phyloP scores from a whole-genome alignment of 345 rosid species.

The Durio zibethinus region DNA sequence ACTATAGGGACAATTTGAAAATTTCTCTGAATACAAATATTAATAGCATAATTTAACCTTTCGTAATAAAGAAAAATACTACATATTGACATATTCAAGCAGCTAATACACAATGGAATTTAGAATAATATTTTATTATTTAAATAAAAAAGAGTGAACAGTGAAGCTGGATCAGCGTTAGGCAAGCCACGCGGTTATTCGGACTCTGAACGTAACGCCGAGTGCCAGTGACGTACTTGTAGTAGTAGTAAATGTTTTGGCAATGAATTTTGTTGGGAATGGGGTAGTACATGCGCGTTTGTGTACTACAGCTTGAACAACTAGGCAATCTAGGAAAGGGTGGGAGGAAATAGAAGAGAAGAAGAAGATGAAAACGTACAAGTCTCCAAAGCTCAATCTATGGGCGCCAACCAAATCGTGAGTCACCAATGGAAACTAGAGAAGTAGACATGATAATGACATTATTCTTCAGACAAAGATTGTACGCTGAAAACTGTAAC shows the following conservation, averaged over 20 bases:
- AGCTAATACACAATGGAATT: background rate
- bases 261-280: background rate
- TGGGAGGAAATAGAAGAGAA: background rate
- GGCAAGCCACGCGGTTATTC: background rate
- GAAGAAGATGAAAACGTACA: background rate
- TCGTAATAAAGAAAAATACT: no score
- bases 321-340: no score
- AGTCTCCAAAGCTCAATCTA: background rate
- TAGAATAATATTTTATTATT: no score
- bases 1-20: no score
- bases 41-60: no score
- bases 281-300: background rate
- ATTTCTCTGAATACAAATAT: no score
- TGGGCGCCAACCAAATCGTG: background rate
- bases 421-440: background rate
- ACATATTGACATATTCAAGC: background rate
- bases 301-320: no score
- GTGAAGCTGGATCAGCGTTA: background rate
- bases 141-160: background rate
- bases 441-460: background rate
- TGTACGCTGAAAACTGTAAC: background rate
- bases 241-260: background rate
- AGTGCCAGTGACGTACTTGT: no score
- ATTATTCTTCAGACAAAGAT: background rate
- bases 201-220: background rate